Evolutionary conservation across 2,329 filamentous ascomycete species (phyloP).

Genomic region (Aspergillus tamarii): DNA sequence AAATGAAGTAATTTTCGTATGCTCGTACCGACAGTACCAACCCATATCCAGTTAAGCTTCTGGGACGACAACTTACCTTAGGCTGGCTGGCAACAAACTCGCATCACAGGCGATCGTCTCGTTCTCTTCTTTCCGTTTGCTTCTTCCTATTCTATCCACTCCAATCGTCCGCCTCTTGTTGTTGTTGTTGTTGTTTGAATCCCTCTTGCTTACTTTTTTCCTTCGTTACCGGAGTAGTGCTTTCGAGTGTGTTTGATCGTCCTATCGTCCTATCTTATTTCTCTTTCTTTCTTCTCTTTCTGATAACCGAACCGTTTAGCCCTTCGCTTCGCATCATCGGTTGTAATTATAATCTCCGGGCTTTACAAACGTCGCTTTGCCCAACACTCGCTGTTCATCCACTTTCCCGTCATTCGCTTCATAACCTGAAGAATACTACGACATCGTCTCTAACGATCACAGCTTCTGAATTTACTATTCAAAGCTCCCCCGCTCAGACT

Average conservation of each 20-base stretch:
- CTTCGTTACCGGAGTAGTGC: slow-evolving; percentile 1
- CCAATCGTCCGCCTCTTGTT: slow-evolving; percentile 1
- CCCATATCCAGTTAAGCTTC: slow-evolving; percentile 16
- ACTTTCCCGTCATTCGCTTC: slow-evolving; percentile 22
- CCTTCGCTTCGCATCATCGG: slow-evolving; percentile 1
- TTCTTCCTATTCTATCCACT: slow-evolving; percentile 14
- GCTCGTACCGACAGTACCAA: not conserved
- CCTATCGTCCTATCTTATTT: not conserved
- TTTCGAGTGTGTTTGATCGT: slow-evolving; percentile 3
- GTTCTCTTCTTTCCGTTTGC: slow-evolving; percentile 11
- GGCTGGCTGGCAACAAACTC: slow-evolving; percentile 4
- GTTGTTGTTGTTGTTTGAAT: slow-evolving; percentile 9
- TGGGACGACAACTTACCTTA: slow-evolving; percentile 1
- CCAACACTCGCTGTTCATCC: slow-evolving; percentile 17
- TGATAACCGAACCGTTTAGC: slow-evolving; percentile 3
- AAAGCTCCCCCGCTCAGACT: not conserved
- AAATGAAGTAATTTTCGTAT: slow-evolving; percentile 20
- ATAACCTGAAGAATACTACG: not conserved
- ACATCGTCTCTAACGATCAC: not conserved
- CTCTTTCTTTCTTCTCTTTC: not conserved
- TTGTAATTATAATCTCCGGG: slow-evolving; percentile 19
- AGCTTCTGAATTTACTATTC: not conserved
- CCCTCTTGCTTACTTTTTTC: slow-evolving; percentile 5
- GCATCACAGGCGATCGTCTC: slow-evolving; percentile 12
- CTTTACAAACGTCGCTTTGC: slow-evolving; percentile 1